Conservation (phyloP, 2,329 filamentous ascomycete species). For the Gliomastix tumulicola region DNA sequence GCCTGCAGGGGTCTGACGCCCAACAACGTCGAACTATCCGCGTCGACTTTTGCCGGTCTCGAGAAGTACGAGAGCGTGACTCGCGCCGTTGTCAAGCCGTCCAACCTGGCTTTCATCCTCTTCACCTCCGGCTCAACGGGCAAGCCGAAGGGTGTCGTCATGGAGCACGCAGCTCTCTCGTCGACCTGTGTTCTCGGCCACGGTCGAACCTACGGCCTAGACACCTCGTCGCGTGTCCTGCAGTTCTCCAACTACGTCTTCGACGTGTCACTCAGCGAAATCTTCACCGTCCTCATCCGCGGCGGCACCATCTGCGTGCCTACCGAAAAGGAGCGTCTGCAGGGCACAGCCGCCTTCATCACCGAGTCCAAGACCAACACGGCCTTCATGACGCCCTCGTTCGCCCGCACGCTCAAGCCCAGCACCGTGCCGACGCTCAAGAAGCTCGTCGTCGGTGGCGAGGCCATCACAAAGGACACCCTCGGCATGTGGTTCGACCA, state of each 20-base stretch:
- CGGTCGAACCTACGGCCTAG: not conserved
- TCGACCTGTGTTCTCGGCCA: not conserved
- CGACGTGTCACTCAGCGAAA: slow-evolving; percentile 32
- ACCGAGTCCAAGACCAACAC: not conserved
- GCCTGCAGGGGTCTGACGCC: not conserved
- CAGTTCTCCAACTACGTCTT: slow-evolving; percentile 45
- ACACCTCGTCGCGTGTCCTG: slow-evolving; percentile 36
- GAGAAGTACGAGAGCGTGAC: too few species aligned
- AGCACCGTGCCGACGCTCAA: slow-evolving; percentile 2
- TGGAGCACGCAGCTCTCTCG: slow-evolving; percentile 8
- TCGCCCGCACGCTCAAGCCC: slow-evolving; percentile 3
- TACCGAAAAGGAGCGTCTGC: slow-evolving; percentile 9
- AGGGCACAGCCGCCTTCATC: slow-evolving; percentile 1
- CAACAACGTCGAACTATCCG: slow-evolving; percentile 1
- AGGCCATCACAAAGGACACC: slow-evolving; percentile 7
- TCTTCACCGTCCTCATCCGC: slow-evolving; percentile 10
- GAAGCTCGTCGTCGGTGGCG: slow-evolving; percentile 6
- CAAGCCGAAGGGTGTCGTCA: slow-evolving; percentile 8
- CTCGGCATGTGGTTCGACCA: slow-evolving; percentile 8
- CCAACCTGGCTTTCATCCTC: slow-evolving; percentile 6
- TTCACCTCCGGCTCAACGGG: slow-evolving; percentile 10
- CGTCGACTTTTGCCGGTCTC: too few species aligned
- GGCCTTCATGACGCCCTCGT: slow-evolving; percentile 1
- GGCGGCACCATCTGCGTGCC: slow-evolving; percentile 14
- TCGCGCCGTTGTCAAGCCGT: not conserved